Evolutionary conservation across 2,329 filamentous ascomycete genomes (phyloP).

Genomic region (Aspergillus niger): DNA sequence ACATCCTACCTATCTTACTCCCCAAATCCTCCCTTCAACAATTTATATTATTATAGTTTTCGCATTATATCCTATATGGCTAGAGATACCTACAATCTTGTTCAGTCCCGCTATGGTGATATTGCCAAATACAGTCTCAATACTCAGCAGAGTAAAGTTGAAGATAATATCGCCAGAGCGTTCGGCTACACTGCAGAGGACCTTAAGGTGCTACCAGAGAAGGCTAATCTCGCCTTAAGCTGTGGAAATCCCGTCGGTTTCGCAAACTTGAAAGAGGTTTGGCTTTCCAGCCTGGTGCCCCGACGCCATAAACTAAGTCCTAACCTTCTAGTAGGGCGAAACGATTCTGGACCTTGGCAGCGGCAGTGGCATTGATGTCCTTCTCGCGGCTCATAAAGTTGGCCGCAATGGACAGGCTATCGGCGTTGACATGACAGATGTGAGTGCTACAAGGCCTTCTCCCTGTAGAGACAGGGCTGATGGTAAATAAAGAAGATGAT

Average conservation of each 20-base stretch:
- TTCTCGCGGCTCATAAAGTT: constrained; percentile 56
- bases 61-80: too few species aligned
- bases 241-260: constrained; percentile 58
- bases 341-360: constrained; percentile 60
- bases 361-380: constrained; percentile 61
- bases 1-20: too few species aligned
- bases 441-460: constrained; percentile 22
- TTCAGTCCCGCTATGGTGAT: too few species aligned
- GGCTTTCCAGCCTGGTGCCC: constrained; percentile 48
- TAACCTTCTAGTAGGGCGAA: constrained; percentile 62
- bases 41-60: too few species aligned
- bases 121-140: too few species aligned
- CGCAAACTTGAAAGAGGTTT: constrained; percentile 50
- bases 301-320: constrained; percentile 52
- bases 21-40: too few species aligned
- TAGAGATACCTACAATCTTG: too few species aligned
- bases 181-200: constrained; percentile 57
- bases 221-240: constrained; percentile 56
- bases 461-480: neutral
- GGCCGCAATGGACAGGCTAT: constrained; percentile 53
- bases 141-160: constrained; percentile 18
- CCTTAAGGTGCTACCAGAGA: constrained; percentile 48
- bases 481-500: constrained; percentile 66
- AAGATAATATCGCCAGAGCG: constrained; percentile 49
- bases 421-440: constrained; percentile 64